phyloP scores from a whole-genome alignment of 2,329 filamentous ascomycete genomes.

The Phaeosphaeria sp. region DNA sequence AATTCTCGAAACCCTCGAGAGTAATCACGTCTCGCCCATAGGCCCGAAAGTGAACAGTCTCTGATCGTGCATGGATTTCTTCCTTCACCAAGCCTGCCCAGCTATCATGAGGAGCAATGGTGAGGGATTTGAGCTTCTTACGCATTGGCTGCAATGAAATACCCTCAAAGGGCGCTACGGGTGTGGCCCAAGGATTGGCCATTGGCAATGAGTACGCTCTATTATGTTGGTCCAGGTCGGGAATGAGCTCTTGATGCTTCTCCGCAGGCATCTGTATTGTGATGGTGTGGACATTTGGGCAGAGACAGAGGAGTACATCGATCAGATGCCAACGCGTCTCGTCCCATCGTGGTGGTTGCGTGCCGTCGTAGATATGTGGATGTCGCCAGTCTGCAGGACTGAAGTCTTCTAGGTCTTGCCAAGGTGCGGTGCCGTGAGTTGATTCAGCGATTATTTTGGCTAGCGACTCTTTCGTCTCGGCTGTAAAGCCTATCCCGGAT shows the following conservation, averaged over 20 bases:
- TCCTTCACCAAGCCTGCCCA: constrained; percentile 14
- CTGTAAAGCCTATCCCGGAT: no score
- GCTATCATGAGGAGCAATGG: constrained; percentile 1
- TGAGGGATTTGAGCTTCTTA: background rate
- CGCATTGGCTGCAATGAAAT: background rate
- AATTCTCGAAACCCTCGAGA: constrained; percentile 4
- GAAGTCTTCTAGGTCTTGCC: no score
- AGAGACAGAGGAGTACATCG: background rate
- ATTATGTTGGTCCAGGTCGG: background rate
- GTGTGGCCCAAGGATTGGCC: background rate
- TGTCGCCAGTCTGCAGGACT: no score
- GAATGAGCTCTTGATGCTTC: background rate
- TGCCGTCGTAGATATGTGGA: no score
- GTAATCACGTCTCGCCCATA: constrained; percentile 22
- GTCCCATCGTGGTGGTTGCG: no score
- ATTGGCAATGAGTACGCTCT: background rate
- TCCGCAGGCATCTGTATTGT: background rate
- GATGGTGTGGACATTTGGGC: background rate
- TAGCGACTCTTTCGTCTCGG: no score
- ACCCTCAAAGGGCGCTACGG: background rate
- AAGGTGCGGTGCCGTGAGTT: no score
- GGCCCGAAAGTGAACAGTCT: constrained; percentile 11
- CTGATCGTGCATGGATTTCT: constrained; percentile 10
- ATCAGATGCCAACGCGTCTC: background rate
- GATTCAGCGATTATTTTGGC: no score